Evolutionary conservation across 2,329 filamentous ascomycete species (phyloP).

Genomic region (Penicillium palitans): DNA sequence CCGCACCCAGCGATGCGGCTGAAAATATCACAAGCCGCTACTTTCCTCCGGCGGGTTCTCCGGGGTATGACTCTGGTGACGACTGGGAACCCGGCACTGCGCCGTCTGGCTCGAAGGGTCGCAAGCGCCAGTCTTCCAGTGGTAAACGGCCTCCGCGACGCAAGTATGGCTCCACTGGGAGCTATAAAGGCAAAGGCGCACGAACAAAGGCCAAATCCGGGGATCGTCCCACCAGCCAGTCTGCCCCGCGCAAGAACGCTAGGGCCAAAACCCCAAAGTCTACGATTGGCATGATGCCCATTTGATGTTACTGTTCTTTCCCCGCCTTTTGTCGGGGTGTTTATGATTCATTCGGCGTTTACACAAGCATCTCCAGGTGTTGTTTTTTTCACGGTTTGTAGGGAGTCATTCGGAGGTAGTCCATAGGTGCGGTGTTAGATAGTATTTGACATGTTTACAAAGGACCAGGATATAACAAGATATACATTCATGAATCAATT

Average conservation of each 20-base stretch:
- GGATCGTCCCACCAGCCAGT: conserved; percentile 24
- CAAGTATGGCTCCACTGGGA: conserved; percentile 26
- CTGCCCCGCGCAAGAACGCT: conserved; percentile 25
- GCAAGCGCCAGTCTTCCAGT: conserved; percentile 26
- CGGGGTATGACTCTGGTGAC: conserved; percentile 25
- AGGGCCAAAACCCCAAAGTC: conserved; percentile 30
- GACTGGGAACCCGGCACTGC: conserved; percentile 21
- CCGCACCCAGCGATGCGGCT: conserved; percentile 14
- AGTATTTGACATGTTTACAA: conserved; percentile 6
- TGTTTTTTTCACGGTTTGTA: conserved; percentile 6
- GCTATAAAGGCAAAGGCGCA: conserved; percentile 27
- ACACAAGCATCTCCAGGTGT: conserved; percentile 23
- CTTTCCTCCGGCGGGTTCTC: conserved; percentile 30
- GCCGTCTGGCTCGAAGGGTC: conserved; percentile 23
- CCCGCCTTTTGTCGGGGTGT: background rate
- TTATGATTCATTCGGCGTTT: conserved; percentile 17
- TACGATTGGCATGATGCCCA: conserved; percentile 43
- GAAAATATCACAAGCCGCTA: conserved; percentile 36
- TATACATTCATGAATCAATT: conserved; percentile 17
- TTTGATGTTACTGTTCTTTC: conserved; percentile 25
- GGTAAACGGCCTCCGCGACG: conserved; percentile 29
- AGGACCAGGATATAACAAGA: conserved; percentile 17
- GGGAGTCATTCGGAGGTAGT: background rate
- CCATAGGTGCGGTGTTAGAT: background rate
- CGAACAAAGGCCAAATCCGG: conserved; percentile 26